Base-by-base conservation (phyloP, 805 yeast species). In the Saturnispora serradocipensis region DNA sequence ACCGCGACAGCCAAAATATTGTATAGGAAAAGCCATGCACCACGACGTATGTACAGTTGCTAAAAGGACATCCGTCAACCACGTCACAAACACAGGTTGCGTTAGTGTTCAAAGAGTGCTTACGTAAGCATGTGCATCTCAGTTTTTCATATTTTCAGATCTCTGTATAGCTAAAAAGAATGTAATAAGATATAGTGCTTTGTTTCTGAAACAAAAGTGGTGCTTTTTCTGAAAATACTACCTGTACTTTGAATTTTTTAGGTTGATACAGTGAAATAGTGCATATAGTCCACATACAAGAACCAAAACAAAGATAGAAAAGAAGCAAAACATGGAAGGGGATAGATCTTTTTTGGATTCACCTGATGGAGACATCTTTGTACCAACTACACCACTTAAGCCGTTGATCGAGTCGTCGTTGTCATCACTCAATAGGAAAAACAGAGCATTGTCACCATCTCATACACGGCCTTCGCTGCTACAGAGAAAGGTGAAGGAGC, bases 371-470 rank as follows among this genome's bases (percentile, higher is more conserved):
- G 25, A 32, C 16, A 30, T 47, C 6, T 43, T 60, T 2, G 45
- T 60, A 3, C 53, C 62, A 3, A 53, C 59, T 43, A 59, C 69
- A 1, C 69, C 69, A 3, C 58, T 65, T 38, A 67, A 62, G 48
- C 65, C 69, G 22, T 56, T 67, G 28, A 61, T 65, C 16, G 58
- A 62, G 27, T 65, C 71, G 3, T 70, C 71, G 2, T 64, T 67
- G 53, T 50, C 63, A 16, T 28, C 30, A 5, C 38, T 35, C 34
- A 25, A 42, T 20, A 18, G 30, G 36, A 36, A 48, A 13, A 46
- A 54, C 22, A 45, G 53, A 22, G 49, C 51, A 28, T 47, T 46
- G 40, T 25, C 42, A 22, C 27, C 50, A 45, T 34, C 42, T 35
- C n/a, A 6, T 25, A 46, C 43, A 15, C 34, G 44, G 20, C 25